These are phyloP conservation scores for Filobasidium uniguttulatum DNA, from an alignment of 1,284 basidiomycete genomes.

Conservation along the genomic window DNA sequence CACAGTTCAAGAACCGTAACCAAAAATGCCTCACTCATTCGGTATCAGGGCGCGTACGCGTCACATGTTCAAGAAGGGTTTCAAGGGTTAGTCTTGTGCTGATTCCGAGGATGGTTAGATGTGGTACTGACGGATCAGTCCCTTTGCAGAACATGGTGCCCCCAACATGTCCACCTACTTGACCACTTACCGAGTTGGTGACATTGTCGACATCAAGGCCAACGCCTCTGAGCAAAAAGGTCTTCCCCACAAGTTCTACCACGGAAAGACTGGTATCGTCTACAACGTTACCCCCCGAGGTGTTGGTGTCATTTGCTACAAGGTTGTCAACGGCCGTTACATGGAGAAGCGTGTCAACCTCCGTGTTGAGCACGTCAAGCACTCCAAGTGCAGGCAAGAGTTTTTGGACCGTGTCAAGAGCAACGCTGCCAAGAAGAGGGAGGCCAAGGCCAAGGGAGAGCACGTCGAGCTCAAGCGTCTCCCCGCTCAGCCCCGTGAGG, in stretches of 20 bases:
- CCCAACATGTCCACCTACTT: conserved; percentile 88
- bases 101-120: conserved; percentile 3
- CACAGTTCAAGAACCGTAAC: no score
- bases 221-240: conserved; percentile 99
- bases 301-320: conserved; percentile 96
- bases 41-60: conserved; percentile 99
- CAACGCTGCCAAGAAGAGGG: conserved; percentile 74
- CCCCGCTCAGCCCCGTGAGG: conserved; percentile 69
- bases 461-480: conserved; percentile 74
- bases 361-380: conserved; percentile 92
- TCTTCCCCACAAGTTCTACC: conserved; percentile 44
- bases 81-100: conserved; percentile 75
- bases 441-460: conserved; percentile 79
- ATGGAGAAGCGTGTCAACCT: conserved; percentile 99
- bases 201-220: conserved; percentile 99
- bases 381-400: conserved; percentile 98
- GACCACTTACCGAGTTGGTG: conserved; percentile 83
- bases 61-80: conserved; percentile 97
- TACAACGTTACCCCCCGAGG: conserved; percentile 95
- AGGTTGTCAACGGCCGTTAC: conserved; percentile 97
- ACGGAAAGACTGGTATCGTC: conserved; percentile 71
- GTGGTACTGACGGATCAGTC: background rate
- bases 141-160: conserved; percentile 69
- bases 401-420: conserved; percentile 92
- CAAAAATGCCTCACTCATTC: conserved; percentile 99